Evolutionary conservation across 768 basidiomycete genomes (phyloP).

Genomic region (Lactarius vividus): DNA sequence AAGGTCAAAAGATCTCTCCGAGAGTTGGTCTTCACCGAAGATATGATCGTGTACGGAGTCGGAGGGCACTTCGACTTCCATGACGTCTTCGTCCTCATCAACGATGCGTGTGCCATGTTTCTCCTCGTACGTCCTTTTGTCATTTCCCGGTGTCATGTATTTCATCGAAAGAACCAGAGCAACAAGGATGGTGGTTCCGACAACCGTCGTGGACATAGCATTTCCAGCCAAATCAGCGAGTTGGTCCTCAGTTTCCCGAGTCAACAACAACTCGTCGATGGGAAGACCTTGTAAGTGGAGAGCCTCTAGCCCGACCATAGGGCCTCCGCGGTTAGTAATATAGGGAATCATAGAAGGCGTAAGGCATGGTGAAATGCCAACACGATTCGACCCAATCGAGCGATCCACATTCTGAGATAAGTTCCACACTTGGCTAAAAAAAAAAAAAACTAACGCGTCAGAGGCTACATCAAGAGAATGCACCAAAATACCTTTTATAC

Average conservation of each 20-base stretch:
- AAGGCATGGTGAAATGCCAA: constrained; percentile 88
- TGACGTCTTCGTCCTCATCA: constrained; percentile 39
- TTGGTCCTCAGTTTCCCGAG: constrained; percentile 91
- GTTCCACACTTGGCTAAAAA: constrained; percentile 83
- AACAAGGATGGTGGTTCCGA: constrained; percentile 84
- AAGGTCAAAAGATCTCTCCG: constrained; percentile 64
- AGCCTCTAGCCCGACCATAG: constrained; percentile 92
- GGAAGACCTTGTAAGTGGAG: constrained; percentile 93
- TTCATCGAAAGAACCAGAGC: constrained; percentile 68
- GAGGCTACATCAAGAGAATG: background rate
- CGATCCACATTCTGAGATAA: constrained; percentile 96
- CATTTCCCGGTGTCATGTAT: constrained; percentile 64
- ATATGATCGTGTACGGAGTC: constrained; percentile 49
- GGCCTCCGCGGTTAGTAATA: constrained; percentile 92
- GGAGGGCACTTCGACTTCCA: constrained; percentile 48
- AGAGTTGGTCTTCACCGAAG: constrained; percentile 68
- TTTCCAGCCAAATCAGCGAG: constrained; percentile 94
- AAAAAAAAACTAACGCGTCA: constrained; percentile 10
- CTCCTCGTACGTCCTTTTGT: constrained; percentile 65
- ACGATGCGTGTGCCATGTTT: constrained; percentile 43
- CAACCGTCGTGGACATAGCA: constrained; percentile 97
- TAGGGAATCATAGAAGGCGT: constrained; percentile 98
- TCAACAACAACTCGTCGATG: constrained; percentile 85
- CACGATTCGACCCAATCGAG: constrained; percentile 72
- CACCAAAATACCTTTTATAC: constrained; percentile 72